These are phyloP conservation scores for Ocimum tenuiflorum DNA, from an alignment of 257 asterid genomes.

Conservation along the genomic window DNA sequence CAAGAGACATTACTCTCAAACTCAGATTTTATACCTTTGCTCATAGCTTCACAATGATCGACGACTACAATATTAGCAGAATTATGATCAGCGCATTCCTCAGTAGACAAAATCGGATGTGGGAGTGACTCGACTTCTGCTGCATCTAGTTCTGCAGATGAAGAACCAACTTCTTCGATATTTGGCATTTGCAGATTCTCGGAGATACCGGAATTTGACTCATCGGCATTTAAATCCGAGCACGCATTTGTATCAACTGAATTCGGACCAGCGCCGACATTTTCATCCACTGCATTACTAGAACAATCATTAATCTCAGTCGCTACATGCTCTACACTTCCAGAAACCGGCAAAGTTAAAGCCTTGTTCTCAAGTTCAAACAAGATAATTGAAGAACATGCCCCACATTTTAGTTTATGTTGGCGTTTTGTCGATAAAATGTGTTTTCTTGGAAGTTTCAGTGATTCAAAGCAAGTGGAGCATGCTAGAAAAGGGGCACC, in stretches of 20 bases:
- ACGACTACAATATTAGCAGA: slow-evolving; percentile 28
- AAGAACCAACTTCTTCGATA: slow-evolving; percentile 28
- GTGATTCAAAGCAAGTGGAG: slow-evolving; percentile 68
- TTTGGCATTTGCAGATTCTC: slow-evolving; percentile 41
- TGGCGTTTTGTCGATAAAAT: slow-evolving; percentile 30
- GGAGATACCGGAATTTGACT: slow-evolving; percentile 33
- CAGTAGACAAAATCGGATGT: slow-evolving; percentile 31
- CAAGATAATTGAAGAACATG: slow-evolving; percentile 61
- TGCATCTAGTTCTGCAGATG: slow-evolving; percentile 22
- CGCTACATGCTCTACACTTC: slow-evolving; percentile 32
- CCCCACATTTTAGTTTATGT: slow-evolving; percentile 69
- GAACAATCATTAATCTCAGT: slow-evolving; percentile 34
- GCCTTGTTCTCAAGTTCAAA: slow-evolving; percentile 51
- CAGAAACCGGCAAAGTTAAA: slow-evolving; percentile 37
- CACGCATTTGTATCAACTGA: too few species aligned
- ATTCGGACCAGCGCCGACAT: slow-evolving; percentile 15
- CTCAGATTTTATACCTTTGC: slow-evolving; percentile 38
- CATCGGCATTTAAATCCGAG: slow-evolving; percentile 36
- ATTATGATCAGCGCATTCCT: slow-evolving; percentile 22
- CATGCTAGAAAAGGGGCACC: slow-evolving; percentile 85
- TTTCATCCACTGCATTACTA: slow-evolving; percentile 41
- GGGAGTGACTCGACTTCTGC: slow-evolving; percentile 24
- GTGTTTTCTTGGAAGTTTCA: slow-evolving; percentile 51
- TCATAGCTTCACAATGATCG: slow-evolving; percentile 28
- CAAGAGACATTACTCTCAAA: slow-evolving; percentile 34